Base-by-base conservation (phyloP, 345 rosid genomes). In the Raphanus sativus region DNA sequence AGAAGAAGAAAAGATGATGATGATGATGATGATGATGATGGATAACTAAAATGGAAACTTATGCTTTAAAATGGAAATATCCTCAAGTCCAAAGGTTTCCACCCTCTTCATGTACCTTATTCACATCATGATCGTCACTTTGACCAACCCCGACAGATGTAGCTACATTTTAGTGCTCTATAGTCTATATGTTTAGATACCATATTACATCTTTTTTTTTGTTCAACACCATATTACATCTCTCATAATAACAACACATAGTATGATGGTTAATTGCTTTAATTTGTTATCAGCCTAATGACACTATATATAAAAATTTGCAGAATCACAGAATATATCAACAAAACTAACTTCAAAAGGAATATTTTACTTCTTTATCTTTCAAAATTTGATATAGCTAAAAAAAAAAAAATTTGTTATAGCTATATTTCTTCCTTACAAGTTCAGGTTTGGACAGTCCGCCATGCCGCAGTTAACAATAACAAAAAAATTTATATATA, bases 41-140 rank as follows among this genome's bases (percentile, higher is more conserved):
- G 69, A 45, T 75, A 28, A 70, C 83, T 75, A 62, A 74, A 55
- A 75, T 69, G 82, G 82, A 75, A 80, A 74, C 4, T 25, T 56
- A 42, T 79, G 79, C 71, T 74, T 54, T 63, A n/a, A 32, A 55
- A 33, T 64, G 75, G 75, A 69, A 80, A 70, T 65, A 80, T 70
- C 83, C 64, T 33, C 34, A 16, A 33, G 79, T 74, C 83, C 63
- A 70, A 58, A 80, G 79, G 75, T 64, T 11, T 69, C 26, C 42
- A 29, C 55, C 54, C 52, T 77, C 67, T 58, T 45, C 45, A 8
- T 73, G 60, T 67, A 66, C 66, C 70, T 74, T 55, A 54, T 62
- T 52, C 66, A 72, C 70, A 21, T 77, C 71, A 45, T 58, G 59
- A 79, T 69, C 71, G 59, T 21, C 56, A 15, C 34, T 61, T 80